These are phyloP conservation scores for Colletotrichum tamarilloi DNA, from an alignment of 2,329 filamentous ascomycete species.

Conservation along the genomic window DNA sequence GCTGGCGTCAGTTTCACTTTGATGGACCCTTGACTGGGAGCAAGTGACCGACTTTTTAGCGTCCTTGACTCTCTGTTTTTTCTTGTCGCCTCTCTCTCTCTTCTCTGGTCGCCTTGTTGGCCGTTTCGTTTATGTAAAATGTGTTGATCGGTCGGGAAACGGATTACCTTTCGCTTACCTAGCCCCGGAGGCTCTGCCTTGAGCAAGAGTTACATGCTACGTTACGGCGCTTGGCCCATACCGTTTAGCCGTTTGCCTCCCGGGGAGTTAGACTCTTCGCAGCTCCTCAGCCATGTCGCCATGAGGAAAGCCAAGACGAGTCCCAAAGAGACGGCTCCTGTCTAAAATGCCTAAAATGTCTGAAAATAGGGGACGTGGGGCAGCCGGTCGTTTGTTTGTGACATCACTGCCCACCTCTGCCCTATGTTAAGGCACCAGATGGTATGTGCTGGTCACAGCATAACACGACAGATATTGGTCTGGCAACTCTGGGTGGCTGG, in stretches of 20 bases:
- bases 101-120: neutral
- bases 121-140: neutral
- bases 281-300: neutral
- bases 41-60: neutral
- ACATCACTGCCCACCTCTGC: constrained; percentile 22
- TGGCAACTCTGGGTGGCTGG: neutral
- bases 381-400: constrained; percentile 6
- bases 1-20: constrained; percentile 10
- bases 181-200: neutral
- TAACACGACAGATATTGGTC: neutral
- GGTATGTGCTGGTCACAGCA: neutral
- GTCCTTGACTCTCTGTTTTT: neutral
- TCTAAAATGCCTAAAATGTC: neutral
- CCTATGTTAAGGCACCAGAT: neutral
- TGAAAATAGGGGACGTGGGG: constrained; percentile 22
- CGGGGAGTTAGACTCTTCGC: neutral
- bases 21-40: neutral
- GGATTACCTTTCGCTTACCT: neutral
- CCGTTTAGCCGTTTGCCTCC: constrained; percentile 5
- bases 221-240: constrained; percentile 15
- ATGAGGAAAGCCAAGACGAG: neutral
- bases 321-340: neutral
- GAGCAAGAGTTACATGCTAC: constrained; percentile 7
- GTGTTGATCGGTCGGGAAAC: neutral
- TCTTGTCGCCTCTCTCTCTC: constrained; percentile 9